These are phyloP conservation scores for Colletotrichum truncatum DNA, from an alignment of 2,329 filamentous ascomycete species.

Conservation along the genomic window DNA sequence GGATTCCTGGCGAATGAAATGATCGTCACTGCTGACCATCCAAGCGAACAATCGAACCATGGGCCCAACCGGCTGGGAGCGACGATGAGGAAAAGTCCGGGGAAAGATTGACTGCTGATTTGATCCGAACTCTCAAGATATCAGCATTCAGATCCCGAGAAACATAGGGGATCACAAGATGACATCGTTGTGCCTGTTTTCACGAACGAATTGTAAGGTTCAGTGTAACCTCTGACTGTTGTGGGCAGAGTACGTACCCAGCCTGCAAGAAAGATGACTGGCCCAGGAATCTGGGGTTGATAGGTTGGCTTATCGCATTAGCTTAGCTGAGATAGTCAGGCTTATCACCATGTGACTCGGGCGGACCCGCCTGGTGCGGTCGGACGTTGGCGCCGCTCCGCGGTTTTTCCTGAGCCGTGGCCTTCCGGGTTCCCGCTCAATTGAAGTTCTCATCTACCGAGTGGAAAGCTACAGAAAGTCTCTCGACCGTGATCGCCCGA, in stretches of 20 bases:
- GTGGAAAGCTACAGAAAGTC: background rate
- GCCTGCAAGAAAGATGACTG: background rate
- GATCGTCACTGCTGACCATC: slow-evolving; percentile 23
- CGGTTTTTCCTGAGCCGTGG: slow-evolving; percentile 22
- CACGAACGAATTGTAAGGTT: background rate
- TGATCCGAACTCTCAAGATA: slow-evolving; percentile 3
- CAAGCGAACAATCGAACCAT: slow-evolving; percentile 24
- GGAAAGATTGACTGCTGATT: slow-evolving; percentile 13
- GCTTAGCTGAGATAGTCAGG: background rate
- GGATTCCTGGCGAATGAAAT: slow-evolving; percentile 28
- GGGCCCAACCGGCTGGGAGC: slow-evolving; percentile 16
- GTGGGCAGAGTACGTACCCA: slow-evolving; percentile 8
- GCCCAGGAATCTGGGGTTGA: slow-evolving; percentile 6
- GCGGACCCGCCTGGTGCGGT: slow-evolving; percentile 16
- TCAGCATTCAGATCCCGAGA: slow-evolving; percentile 3
- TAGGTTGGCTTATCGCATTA: slow-evolving; percentile 17
- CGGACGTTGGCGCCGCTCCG: slow-evolving; percentile 13
- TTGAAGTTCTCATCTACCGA: background rate
- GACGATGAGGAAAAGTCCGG: slow-evolving; percentile 16
- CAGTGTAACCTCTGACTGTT: background rate
- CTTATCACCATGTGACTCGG: slow-evolving; percentile 32
- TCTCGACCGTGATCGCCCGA: slow-evolving; percentile 4
- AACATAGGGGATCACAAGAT: background rate
- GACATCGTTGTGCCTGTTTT: background rate
- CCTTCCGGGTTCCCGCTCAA: slow-evolving; percentile 22